Evolutionary conservation across 768 basidiomycete species (phyloP).

Genomic region (Lactarius quietus): DNA sequence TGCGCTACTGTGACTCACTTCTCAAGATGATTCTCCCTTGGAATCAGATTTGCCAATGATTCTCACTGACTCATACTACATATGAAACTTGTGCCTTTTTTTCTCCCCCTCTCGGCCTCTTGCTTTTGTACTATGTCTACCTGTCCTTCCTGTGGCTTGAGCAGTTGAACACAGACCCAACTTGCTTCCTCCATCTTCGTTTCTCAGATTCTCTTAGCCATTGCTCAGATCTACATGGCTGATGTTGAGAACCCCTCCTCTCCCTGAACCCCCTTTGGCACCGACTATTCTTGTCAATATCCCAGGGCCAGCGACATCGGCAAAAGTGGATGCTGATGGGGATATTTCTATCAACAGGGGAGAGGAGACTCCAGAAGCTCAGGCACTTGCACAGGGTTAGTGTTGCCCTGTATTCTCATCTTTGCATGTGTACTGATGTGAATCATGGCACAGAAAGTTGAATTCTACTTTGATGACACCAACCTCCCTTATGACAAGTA

Average conservation of each 20-base stretch:
- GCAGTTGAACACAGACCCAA: not conserved
- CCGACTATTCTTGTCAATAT: not conserved
- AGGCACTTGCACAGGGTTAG: conserved; percentile 56
- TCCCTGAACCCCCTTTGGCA: not conserved
- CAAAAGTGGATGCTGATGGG: not conserved
- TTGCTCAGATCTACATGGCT: conserved; percentile 7
- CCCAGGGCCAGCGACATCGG: not conserved
- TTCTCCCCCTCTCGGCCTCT: too few species aligned
- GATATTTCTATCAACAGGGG: not conserved
- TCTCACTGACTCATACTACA: too few species aligned
- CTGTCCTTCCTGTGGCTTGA: too few species aligned
- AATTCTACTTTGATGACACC: conserved; percentile 96
- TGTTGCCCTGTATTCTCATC: conserved; percentile 6
- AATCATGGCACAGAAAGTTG: conserved; percentile 48
- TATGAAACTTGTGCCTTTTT: too few species aligned
- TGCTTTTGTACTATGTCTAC: too few species aligned
- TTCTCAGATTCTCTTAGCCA: not conserved
- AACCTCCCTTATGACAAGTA: conserved; percentile 91
- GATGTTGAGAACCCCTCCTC: conserved; percentile 2
- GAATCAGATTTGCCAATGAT: too few species aligned
- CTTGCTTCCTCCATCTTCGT: not conserved
- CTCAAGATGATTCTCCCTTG: too few species aligned
- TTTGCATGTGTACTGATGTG: not conserved
- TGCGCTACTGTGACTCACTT: too few species aligned
- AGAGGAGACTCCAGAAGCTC: conserved; percentile 40